Percentiles rank a stretch among this genome's conserved stretches.
Evolutionary conservation across 1,284 basidiomycete genomes (phyloP).

Genomic region (Rhodofomes roseus): DNA sequence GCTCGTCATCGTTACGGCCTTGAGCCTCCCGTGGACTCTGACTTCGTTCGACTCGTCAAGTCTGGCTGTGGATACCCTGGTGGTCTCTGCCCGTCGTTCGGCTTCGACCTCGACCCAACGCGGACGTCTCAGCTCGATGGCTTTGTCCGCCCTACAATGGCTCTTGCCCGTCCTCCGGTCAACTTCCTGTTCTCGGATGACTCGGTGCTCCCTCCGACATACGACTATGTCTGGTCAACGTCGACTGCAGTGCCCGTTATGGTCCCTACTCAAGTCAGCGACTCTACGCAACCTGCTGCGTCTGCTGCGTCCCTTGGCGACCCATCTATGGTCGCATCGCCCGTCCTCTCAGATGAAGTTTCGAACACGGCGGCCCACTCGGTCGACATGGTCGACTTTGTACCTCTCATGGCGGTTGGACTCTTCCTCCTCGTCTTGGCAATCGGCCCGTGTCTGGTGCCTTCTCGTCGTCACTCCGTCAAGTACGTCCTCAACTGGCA

Average conservation of each 20-base stretch:
- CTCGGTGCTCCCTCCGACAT: neutral
- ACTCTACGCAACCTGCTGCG: neutral
- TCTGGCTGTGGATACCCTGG: neutral
- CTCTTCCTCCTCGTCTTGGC: neutral
- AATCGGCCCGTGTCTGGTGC: neutral
- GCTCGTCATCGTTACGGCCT: neutral
- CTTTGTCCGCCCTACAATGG: neutral
- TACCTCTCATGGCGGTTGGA: neutral
- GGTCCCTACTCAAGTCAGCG: neutral
- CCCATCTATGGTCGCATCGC: too few species aligned
- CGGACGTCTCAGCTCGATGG: neutral
- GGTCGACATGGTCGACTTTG: neutral
- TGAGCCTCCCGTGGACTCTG: neutral
- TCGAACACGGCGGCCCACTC: neutral
- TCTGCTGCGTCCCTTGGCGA: neutral
- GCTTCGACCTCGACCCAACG: neutral
- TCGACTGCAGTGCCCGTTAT: neutral
- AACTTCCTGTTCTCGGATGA: neutral
- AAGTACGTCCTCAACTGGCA: neutral
- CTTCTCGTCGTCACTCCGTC: neutral
- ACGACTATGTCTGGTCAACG: neutral
- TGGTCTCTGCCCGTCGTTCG: neutral
- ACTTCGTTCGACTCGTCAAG: neutral
- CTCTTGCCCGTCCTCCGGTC: neutral
- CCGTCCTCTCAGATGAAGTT: neutral